phyloP scores from a whole-genome alignment of 345 rosid species.

The Litchi chinensis region DNA sequence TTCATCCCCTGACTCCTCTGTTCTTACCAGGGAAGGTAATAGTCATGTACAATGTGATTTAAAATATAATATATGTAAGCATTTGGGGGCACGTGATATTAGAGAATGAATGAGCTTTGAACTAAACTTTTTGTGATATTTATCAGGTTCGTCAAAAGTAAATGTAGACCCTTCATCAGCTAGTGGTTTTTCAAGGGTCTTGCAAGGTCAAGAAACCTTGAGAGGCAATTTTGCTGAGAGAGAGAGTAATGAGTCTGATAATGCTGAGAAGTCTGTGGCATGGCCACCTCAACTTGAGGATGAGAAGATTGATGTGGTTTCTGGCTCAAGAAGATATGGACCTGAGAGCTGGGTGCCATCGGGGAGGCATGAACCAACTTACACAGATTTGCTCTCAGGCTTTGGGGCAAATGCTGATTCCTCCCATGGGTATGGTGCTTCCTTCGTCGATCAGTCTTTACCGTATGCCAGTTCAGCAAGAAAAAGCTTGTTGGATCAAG shows the following conservation, averaged over 20 bases:
- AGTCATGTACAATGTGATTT: neutral
- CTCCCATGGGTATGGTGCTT: conserved; percentile 36
- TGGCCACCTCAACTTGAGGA: conserved; percentile 60
- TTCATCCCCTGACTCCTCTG: conserved; percentile 61
- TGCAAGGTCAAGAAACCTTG: conserved; percentile 89
- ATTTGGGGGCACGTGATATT: neutral
- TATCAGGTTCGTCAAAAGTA: conserved; percentile 44
- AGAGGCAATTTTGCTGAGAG: conserved; percentile 56
- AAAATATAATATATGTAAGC: neutral
- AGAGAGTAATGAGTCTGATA: conserved; percentile 52
- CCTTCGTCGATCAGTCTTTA: conserved; percentile 43
- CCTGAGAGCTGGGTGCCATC: conserved; percentile 53
- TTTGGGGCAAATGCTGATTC: conserved; percentile 48
- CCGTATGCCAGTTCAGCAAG: conserved; percentile 32
- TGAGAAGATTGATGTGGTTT: conserved; percentile 55
- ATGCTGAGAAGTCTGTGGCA: conserved; percentile 55
- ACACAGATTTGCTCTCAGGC: conserved; percentile 66
- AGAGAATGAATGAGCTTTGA: neutral
- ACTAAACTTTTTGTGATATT: conserved; percentile 7
- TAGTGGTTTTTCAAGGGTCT: conserved; percentile 66
- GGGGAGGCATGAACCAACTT: conserved; percentile 56
- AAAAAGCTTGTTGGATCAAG: conserved; percentile 45
- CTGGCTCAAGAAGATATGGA: conserved; percentile 50
- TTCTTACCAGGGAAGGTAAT: conserved; percentile 68
- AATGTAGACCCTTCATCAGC: conserved; percentile 58